Percentiles rank a stretch among this genome's conserved stretches.
Conservation (phyloP, 331 rosid species). For the Rosa hybrid region DNA sequence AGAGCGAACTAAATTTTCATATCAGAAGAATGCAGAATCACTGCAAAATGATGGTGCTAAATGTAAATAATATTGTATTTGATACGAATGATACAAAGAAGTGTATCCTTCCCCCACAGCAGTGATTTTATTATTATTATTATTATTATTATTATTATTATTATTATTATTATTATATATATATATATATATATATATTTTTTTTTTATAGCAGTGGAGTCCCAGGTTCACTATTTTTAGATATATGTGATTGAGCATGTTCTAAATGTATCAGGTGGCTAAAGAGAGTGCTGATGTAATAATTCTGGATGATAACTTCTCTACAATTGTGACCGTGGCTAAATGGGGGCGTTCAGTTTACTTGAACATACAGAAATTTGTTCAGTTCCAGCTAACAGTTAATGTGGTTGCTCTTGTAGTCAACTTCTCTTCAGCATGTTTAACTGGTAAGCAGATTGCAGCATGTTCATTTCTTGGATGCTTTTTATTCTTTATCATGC, state of each 20-base stretch:
- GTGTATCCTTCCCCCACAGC: background rate
- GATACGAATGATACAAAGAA: background rate
- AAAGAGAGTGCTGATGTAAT: constrained; percentile 98
- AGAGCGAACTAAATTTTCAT: background rate
- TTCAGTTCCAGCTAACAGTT: constrained; percentile 97
- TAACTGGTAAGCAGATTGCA: constrained; percentile 57
- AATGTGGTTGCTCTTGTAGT: constrained; percentile 96
- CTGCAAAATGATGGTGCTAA: constrained; percentile 5
- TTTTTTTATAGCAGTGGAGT: background rate
- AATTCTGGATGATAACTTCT: constrained; percentile 90
- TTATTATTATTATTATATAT: background rate
- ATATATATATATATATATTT: too few species aligned
- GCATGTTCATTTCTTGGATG: constrained; percentile 15
- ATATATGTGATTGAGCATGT: constrained; percentile 13
- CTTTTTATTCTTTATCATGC: background rate
- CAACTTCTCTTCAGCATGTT: constrained; percentile 93
- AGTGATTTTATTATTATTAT: background rate
- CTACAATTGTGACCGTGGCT: constrained; percentile 92
- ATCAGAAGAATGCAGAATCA: background rate
- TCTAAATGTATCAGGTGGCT: constrained; percentile 68
- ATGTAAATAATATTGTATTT: background rate
- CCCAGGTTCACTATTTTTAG: constrained; percentile 10
- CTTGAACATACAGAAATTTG: constrained; percentile 93
- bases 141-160: background rate
- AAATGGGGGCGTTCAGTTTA: constrained; percentile 99